Evolutionary conservation across 352 stramenopile genomes (phyloP).

Genomic region (Phytophthora colocasiae): DNA sequence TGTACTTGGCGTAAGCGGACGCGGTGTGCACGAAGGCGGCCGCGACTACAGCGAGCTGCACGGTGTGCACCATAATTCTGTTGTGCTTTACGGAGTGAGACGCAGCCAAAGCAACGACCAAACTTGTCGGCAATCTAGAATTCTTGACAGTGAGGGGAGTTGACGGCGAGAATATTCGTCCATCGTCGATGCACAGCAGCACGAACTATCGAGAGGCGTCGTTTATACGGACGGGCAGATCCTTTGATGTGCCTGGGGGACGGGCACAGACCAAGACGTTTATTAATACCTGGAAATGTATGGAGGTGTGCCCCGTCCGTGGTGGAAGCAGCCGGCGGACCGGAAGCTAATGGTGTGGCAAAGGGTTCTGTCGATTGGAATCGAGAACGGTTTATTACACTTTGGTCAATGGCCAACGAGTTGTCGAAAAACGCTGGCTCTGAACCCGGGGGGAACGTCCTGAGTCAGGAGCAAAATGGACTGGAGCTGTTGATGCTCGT

Average conservation of each 20-base stretch:
- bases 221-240: conserved; percentile 34
- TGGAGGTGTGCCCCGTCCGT: conserved; percentile 18
- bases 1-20: conserved; percentile 38
- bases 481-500: background rate
- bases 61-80: conserved; percentile 26
- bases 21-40: conserved; percentile 29
- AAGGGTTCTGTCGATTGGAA: conserved; percentile 12
- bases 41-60: conserved; percentile 36
- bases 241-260: conserved; percentile 29
- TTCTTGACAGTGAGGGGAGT: conserved; percentile 33
- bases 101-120: conserved; percentile 21
- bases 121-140: conserved; percentile 21
- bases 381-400: conserved; percentile 5
- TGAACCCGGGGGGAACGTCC: background rate
- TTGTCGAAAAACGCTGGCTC: conserved; percentile 9
- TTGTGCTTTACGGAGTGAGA: conserved; percentile 7
- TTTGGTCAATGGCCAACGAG: conserved; percentile 3
- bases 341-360: conserved; percentile 19
- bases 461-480: conserved; percentile 9
- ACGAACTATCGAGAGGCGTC: conserved; percentile 29
- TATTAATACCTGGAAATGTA: conserved; percentile 7
- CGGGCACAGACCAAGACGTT: conserved; percentile 22
- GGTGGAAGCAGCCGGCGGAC: conserved; percentile 18
- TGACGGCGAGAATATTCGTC: conserved; percentile 22
- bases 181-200: conserved; percentile 21